Conservation (phyloP, 2,329 filamentous ascomycete species). For the Botrytis elliptica region DNA sequence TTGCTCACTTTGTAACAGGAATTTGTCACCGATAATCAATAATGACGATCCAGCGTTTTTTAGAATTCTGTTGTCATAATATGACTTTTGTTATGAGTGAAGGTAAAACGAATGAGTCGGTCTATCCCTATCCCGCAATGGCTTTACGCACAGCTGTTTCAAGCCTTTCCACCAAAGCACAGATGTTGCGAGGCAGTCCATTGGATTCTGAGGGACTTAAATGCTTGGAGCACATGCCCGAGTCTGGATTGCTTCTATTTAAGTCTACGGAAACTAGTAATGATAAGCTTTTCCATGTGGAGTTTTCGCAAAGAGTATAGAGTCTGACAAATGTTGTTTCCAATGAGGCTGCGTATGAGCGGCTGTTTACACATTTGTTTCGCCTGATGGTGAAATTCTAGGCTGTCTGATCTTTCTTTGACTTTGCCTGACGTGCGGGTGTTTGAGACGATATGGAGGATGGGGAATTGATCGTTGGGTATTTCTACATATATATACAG, state of each 20-base stretch:
- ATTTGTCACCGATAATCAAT: constrained; percentile 9
- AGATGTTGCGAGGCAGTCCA: not conserved
- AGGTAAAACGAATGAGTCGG: constrained; percentile 13
- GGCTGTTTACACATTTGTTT: constrained; percentile 13
- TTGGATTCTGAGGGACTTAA: not conserved
- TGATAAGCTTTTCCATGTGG: not conserved
- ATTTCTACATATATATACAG: constrained; percentile 10
- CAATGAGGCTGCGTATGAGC: constrained; percentile 4
- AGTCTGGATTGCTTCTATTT: not conserved
- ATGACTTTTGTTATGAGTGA: not conserved
- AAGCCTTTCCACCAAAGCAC: constrained; percentile 5
- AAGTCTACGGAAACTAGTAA: not conserved
- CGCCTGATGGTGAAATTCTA: not conserved
- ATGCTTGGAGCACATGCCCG: not conserved
- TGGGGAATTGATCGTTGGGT: not conserved
- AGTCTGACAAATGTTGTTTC: constrained; percentile 20
- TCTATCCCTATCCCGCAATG: not conserved
- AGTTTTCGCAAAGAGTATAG: constrained; percentile 8
- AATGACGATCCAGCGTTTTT: not conserved
- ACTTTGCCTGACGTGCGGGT: not conserved
- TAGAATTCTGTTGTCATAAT: not conserved
- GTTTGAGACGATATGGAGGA: constrained; percentile 16
- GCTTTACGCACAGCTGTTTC: constrained; percentile 16
- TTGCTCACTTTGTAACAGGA: constrained; percentile 15
- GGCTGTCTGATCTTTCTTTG: constrained; percentile 10